Base-by-base conservation (phyloP, 345 rosid species). In the Psidium guajava region DNA sequence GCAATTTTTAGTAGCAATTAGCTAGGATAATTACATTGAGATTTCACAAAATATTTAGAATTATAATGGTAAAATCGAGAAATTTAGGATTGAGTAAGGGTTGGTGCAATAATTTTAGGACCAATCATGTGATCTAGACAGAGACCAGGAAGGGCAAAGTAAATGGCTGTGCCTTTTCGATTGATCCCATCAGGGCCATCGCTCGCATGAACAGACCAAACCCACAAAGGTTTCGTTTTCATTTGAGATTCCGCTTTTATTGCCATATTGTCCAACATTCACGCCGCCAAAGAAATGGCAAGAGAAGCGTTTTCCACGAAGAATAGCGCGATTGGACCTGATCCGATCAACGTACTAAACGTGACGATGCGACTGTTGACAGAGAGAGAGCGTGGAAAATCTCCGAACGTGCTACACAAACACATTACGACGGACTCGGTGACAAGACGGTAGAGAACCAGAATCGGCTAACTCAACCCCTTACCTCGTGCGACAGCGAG, bases 401-500 rank as follows among this genome's bases (percentile, higher is more conserved):
- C 44, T 32, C 44, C 77, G 2, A 32, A 69, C 80, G 42, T 36
- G 80, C 80, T 1, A 18, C 75, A 11, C 80, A 69, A 69, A 69
- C 25, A 8, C 47, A 36, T 36, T 16, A 16, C 54, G 16, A 52
- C 18, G 16, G 54, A 12, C 16, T 4, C 54, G 18, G 16, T 52
- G 16, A 52, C 6, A 55, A 10, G 77, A 5, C 11, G 22, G 75
- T 54, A 54, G 1, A 54, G 56, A 20, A 20, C 56, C 3, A 24
- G 9, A 18, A 6, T 6, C 0, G 57, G 24, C 1, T 20, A 7
- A 20, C 80, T 20, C 24, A 6, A 28, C 42, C 3, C 40, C 44
- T 32, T 85, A 97, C 99, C 99, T 95, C 98, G 40, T 97, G 98
- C 18, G 95, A 93, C 22, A 96, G 85, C 0, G 98, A 94, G 86